These are phyloP conservation scores for Theobroma cacao DNA, from an alignment of 345 rosid genomes.

Conservation along the genomic window DNA sequence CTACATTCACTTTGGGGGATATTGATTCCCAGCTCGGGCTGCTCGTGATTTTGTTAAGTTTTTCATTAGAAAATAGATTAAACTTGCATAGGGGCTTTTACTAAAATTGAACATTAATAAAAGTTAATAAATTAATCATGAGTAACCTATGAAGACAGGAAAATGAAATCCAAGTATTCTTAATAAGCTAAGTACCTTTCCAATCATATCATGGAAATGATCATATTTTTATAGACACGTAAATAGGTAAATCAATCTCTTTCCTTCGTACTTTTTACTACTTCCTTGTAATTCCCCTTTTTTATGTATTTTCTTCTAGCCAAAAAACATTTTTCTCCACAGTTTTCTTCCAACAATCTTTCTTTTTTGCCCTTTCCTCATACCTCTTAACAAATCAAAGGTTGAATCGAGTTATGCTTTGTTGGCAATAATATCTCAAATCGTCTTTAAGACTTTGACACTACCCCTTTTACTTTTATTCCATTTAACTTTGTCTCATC, in stretches of 20 bases:
- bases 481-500: background rate
- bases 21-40: background rate
- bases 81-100: too few relatives aligned
- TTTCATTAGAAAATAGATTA: too few relatives aligned
- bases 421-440: background rate
- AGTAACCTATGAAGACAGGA: too few relatives aligned
- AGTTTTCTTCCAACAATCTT: too few relatives aligned
- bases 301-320: too few relatives aligned
- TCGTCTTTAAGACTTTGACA: background rate
- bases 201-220: background rate
- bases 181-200: background rate
- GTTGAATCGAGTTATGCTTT: background rate
- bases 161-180: background rate
- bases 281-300: too few relatives aligned
- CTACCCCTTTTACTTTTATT: background rate
- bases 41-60: constrained; percentile 18
- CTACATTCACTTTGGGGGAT: constrained; percentile 3
- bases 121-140: background rate
- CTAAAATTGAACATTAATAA: background rate
- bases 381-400: too few relatives aligned
- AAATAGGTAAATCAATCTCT: background rate
- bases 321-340: too few relatives aligned
- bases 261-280: too few relatives aligned
- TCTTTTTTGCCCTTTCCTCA: too few relatives aligned
- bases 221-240: too few relatives aligned